phyloP scores from a whole-genome alignment of 768 basidiomycete species.

The Podaxis sp. region DNA sequence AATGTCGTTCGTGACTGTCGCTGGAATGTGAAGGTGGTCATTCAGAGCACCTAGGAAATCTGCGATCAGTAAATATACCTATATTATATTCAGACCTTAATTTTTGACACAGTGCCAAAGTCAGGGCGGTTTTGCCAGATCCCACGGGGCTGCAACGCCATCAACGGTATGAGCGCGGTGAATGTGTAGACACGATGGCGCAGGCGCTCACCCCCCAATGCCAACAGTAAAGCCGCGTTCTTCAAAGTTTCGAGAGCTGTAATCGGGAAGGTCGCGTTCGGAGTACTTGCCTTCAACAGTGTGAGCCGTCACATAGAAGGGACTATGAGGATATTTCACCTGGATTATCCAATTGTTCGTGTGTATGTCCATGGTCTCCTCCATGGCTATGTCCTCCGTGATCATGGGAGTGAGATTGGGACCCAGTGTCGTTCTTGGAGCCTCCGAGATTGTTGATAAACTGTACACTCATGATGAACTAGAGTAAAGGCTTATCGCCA shows the following conservation, averaged over 20 bases:
- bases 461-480: constrained; percentile 55
- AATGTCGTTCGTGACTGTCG: constrained; percentile 99
- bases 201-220: constrained; percentile 82
- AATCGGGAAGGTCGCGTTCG: constrained; percentile 92
- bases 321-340: constrained; percentile 41
- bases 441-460: constrained; percentile 71
- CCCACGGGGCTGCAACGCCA: constrained; percentile 82
- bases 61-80: constrained; percentile 46
- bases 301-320: constrained; percentile 1
- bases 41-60: not conserved
- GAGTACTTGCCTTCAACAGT: constrained; percentile 73
- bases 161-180: not conserved
- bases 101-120: constrained; percentile 83
- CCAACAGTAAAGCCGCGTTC: constrained; percentile 96
- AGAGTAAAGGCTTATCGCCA: not conserved
- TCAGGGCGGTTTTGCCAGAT: constrained; percentile 94
- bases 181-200: not conserved
- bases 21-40: constrained; percentile 29
- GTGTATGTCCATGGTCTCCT: constrained; percentile 88
- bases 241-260: constrained; percentile 76
- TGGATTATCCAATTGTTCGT: constrained; percentile 88
- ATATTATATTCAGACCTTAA: constrained; percentile 88
- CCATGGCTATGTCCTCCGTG: constrained; percentile 42
- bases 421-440: constrained; percentile 27
- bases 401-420: constrained; percentile 53